phyloP scores from a whole-genome alignment of 805 yeast species.

The Cyberlindnera xishuangbannaensis region DNA sequence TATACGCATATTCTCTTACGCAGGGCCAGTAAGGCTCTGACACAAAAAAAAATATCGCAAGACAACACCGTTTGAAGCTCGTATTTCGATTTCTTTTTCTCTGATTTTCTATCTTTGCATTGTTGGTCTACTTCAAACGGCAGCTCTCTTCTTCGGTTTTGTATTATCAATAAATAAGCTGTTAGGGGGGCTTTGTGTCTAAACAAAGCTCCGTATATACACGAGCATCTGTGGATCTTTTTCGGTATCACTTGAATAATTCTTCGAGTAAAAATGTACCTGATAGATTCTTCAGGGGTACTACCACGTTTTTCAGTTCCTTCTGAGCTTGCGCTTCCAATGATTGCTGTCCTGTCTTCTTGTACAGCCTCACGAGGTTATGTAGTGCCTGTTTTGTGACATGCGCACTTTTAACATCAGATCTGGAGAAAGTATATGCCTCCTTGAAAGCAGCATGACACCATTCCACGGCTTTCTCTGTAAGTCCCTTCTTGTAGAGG shows the following conservation, averaged over 20 bases:
- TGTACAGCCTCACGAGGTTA: constrained; percentile 25
- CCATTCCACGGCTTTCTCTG: constrained; percentile 33
- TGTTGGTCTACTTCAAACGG: too few relatives aligned
- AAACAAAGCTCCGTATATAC: too few relatives aligned
- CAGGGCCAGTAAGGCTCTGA: background rate
- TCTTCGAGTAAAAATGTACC: constrained; percentile 7
- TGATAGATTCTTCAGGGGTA: constrained; percentile 4
- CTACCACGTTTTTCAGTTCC: constrained; percentile 6
- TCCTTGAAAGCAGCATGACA: constrained; percentile 34
- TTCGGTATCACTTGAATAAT: constrained; percentile 5
- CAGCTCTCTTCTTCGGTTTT: too few relatives aligned
- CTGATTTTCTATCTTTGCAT: too few relatives aligned
- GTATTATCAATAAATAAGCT: background rate
- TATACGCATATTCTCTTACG: background rate
- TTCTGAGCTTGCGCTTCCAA: constrained; percentile 10
- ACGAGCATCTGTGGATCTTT: too few relatives aligned
- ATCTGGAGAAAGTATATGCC: constrained; percentile 26
- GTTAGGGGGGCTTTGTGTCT: too few relatives aligned
- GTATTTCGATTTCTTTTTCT: too few relatives aligned
- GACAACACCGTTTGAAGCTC: too few relatives aligned
- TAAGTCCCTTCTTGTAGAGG: constrained; percentile 31
- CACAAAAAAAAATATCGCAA: too few relatives aligned
- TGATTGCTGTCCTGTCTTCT: constrained; percentile 13
- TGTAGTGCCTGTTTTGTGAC: constrained; percentile 32
- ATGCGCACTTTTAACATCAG: constrained; percentile 32